Evolutionary conservation across 345 rosid genomes (phyloP).

Genomic region (Eucalyptus regnans): DNA sequence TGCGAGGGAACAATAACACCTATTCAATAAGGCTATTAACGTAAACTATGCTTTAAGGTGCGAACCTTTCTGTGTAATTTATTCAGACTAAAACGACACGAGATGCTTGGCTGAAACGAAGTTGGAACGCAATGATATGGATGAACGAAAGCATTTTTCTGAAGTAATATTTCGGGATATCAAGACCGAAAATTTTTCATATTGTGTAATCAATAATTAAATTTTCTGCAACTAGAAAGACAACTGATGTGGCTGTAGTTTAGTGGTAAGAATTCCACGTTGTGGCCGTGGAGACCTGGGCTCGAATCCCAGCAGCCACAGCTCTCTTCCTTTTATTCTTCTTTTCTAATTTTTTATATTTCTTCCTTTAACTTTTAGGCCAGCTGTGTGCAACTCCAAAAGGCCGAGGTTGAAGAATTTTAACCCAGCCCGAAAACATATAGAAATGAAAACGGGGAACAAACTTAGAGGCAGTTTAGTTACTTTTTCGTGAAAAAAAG

Average conservation of each 20-base stretch:
- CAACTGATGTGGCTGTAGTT: conserved; percentile 43
- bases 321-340: fast-evolving
- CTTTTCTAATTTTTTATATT: neutral
- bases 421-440: neutral
- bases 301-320: conserved; percentile 94
- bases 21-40: neutral
- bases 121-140: neutral
- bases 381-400: neutral
- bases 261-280: conserved; percentile 79
- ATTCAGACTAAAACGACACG: neutral
- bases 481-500: fast-evolving
- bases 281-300: conserved; percentile 94
- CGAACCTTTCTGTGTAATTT: neutral
- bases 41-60: neutral
- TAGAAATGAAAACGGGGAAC: neutral
- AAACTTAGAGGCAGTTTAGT: neutral
- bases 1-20: neutral
- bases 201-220: fast-evolving
- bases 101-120: neutral
- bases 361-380: neutral
- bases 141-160: neutral
- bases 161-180: neutral
- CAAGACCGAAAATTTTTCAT: neutral
- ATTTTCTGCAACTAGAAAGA: fast-evolving
- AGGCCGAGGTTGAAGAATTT: neutral